phyloP scores from a whole-genome alignment of 805 yeast genomes.

The Ogataea siamensis region DNA sequence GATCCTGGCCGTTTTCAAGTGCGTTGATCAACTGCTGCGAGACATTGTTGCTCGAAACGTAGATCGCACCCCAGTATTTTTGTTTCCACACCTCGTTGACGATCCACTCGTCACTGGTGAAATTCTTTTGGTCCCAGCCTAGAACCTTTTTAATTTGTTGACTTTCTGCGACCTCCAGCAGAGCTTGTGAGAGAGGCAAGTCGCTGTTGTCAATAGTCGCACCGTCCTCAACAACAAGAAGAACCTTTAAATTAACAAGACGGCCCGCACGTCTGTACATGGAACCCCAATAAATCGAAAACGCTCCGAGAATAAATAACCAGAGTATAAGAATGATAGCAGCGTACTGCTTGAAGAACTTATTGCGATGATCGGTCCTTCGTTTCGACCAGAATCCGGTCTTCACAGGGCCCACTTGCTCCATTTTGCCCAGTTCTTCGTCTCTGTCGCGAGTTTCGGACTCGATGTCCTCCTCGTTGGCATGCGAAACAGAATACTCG shows the following conservation, averaged over 20 bases:
- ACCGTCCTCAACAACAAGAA: slow-evolving; percentile 40
- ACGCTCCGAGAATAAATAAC: slow-evolving; percentile 36
- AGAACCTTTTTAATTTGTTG: slow-evolving; percentile 26
- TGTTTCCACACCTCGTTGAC: slow-evolving; percentile 48
- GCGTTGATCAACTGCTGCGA: slow-evolving; percentile 45
- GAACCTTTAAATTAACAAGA: slow-evolving; percentile 35
- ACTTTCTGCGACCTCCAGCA: slow-evolving; percentile 17
- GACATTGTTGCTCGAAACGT: slow-evolving; percentile 42
- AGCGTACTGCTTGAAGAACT: slow-evolving; percentile 15
- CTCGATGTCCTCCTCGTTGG: slow-evolving; percentile 7
- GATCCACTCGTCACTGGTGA: slow-evolving; percentile 37
- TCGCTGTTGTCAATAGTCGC: slow-evolving; percentile 21
- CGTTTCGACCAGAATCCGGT: slow-evolving; percentile 20
- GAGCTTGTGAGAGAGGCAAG: slow-evolving; percentile 34
- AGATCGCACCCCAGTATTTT: slow-evolving; percentile 62
- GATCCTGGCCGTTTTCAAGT: slow-evolving; percentile 34
- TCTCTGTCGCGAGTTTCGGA: slow-evolving; percentile 2
- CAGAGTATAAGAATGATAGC: slow-evolving; percentile 32
- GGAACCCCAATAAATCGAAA: slow-evolving; percentile 52
- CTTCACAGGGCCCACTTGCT: background rate
- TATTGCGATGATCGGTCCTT: slow-evolving; percentile 14
- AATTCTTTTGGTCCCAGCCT: slow-evolving; percentile 38
- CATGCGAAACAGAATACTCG: slow-evolving; percentile 18
- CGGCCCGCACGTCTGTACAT: slow-evolving; percentile 34
- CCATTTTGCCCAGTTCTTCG: slow-evolving; percentile 2